Conservation (phyloP, 352 stramenopile species). For the Phytophthora vignae region DNA sequence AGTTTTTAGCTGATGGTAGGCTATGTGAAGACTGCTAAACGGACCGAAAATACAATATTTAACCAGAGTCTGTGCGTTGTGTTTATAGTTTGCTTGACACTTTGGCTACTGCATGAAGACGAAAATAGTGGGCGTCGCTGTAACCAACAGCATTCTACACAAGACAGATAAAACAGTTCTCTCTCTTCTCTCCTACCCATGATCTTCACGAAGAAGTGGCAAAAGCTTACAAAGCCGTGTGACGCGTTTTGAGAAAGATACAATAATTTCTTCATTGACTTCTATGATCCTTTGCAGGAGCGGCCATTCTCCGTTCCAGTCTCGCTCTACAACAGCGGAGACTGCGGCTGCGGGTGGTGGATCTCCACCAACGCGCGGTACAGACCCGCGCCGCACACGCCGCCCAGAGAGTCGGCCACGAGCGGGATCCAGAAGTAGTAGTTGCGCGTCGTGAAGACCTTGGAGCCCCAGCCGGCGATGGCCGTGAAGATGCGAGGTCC, state of each 20-base stretch:
- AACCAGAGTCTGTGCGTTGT: neutral
- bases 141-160: too few species aligned
- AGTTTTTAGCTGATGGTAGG: neutral
- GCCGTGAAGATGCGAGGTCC: conserved; percentile 45
- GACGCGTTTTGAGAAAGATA: too few species aligned
- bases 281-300: too few species aligned
- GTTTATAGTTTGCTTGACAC: neutral
- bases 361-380: conserved; percentile 49
- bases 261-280: too few species aligned
- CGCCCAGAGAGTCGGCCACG: conserved; percentile 37
- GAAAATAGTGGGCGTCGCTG: too few species aligned
- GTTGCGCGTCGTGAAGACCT: conserved; percentile 50
- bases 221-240: too few species aligned
- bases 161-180: too few species aligned
- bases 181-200: too few species aligned
- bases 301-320: neutral
- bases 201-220: too few species aligned
- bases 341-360: conserved; percentile 47
- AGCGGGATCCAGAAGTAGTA: conserved; percentile 68
- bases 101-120: too few species aligned
- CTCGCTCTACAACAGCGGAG: conserved; percentile 3
- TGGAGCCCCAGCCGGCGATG: conserved; percentile 47
- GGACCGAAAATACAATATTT: neutral
- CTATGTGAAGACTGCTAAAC: neutral
- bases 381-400: conserved; percentile 36